These are phyloP conservation scores for Epichloe sylvatica DNA, from an alignment of 2,329 filamentous ascomycete genomes.

Conservation along the genomic window DNA sequence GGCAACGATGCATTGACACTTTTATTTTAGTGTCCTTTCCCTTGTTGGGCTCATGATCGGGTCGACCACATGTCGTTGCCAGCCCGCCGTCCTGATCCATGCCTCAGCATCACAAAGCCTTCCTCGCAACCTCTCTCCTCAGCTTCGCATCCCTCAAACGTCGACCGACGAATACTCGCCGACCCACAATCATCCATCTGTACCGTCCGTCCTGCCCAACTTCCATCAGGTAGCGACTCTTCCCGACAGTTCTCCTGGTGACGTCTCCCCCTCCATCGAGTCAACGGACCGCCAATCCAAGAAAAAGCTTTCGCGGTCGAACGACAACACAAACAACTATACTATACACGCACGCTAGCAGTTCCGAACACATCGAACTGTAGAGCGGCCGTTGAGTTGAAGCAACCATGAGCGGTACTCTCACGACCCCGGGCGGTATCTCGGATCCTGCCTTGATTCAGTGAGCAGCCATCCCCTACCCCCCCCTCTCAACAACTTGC, in stretches of 20 bases:
- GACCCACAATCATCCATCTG: neutral
- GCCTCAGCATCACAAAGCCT: conserved; percentile 8
- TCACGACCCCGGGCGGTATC: conserved; percentile 42
- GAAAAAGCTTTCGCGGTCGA: neutral
- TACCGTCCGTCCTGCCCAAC: neutral
- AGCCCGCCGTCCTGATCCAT: conserved; percentile 19
- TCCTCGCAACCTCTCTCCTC: neutral
- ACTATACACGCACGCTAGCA: neutral
- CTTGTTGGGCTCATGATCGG: conserved; percentile 18
- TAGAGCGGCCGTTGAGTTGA: conserved; percentile 4
- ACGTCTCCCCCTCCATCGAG: conserved; percentile 3
- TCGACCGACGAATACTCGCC: neutral
- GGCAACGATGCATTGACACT: conserved; percentile 8
- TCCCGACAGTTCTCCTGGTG: neutral
- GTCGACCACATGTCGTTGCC: conserved; percentile 14
- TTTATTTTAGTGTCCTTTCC: conserved; percentile 8
- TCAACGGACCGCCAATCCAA: conserved; percentile 1
- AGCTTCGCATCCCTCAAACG: neutral
- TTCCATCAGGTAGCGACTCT: neutral
- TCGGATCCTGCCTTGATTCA: conserved; percentile 54
- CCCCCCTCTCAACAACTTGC: neutral
- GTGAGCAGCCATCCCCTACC: conserved; percentile 23
- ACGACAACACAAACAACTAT: neutral
- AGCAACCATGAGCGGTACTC: conserved; percentile 21
- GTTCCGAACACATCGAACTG: neutral